phyloP scores from a whole-genome alignment of 2,329 filamentous ascomycete species.

The Pseudopyricularia cyperi region DNA sequence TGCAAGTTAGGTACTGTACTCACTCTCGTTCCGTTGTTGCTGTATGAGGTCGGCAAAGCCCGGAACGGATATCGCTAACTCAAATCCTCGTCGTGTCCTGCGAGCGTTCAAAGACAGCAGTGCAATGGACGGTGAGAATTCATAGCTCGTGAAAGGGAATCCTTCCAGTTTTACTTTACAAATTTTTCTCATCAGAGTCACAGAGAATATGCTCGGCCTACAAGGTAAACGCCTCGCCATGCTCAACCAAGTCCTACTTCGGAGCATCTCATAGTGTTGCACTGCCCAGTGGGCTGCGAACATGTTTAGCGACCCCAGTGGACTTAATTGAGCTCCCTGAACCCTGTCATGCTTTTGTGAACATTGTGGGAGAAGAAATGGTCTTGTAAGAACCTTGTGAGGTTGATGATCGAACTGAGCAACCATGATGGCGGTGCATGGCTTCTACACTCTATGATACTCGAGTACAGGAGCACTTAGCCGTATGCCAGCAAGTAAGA shows the following conservation, averaged over 20 bases:
- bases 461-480: too few species aligned
- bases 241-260: background rate
- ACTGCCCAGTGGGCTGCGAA: background rate
- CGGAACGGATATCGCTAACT: background rate
- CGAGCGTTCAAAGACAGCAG: background rate
- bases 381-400: too few species aligned
- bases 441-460: too few species aligned
- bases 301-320: background rate
- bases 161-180: background rate
- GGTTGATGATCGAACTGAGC: too few species aligned
- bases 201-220: background rate
- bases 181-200: background rate
- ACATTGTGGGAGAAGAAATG: too few species aligned
- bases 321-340: background rate
- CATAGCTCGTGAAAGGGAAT: background rate
- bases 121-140: background rate
- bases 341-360: background rate
- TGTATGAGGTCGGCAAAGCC: background rate
- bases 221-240: background rate
- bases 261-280: background rate
- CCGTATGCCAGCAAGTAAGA: too few species aligned
- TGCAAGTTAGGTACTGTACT: background rate
- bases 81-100: background rate
- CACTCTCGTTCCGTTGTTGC: background rate
- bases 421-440: too few species aligned